phyloP scores from a whole-genome alignment of 441 rosid genomes.

The Gossypium davidsonii region DNA sequence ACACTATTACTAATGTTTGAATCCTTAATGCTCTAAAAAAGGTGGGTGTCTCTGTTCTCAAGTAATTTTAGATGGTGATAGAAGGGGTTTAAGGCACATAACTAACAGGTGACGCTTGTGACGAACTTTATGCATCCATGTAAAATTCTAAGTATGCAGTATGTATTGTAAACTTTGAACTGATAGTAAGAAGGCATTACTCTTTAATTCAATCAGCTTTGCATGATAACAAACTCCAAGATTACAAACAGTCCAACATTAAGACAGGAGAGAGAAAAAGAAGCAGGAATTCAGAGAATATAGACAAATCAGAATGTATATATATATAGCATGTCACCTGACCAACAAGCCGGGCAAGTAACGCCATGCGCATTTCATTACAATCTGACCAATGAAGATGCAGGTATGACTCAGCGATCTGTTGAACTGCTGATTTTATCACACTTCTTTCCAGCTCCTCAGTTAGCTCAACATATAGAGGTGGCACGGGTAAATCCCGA shows the following conservation, averaged over 20 bases:
- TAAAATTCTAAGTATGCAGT: not conserved
- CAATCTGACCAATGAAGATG: conserved; percentile 49
- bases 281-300: not conserved
- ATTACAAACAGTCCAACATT: not conserved
- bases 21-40: not conserved
- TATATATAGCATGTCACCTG: conserved; percentile 42
- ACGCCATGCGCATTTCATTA: conserved; percentile 51
- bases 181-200: not conserved
- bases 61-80: not conserved
- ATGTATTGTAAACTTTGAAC: not conserved
- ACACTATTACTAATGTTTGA: not conserved
- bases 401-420: conserved; percentile 69
- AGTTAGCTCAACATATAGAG: conserved; percentile 65
- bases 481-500: conserved; percentile 67
- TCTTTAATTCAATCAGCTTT: not conserved
- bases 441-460: conserved; percentile 51
- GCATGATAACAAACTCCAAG: not conserved
- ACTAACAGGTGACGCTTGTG: not conserved
- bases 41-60: not conserved
- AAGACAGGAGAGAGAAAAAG: not conserved
- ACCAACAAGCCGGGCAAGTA: conserved; percentile 86
- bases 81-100: not conserved
- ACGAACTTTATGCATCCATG: not conserved
- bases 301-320: conserved; percentile 6
- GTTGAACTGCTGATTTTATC: conserved; percentile 61